Base-by-base conservation (phyloP, 2,329 filamentous ascomycete genomes). In the Neofusicoccum umdonicola region DNA sequence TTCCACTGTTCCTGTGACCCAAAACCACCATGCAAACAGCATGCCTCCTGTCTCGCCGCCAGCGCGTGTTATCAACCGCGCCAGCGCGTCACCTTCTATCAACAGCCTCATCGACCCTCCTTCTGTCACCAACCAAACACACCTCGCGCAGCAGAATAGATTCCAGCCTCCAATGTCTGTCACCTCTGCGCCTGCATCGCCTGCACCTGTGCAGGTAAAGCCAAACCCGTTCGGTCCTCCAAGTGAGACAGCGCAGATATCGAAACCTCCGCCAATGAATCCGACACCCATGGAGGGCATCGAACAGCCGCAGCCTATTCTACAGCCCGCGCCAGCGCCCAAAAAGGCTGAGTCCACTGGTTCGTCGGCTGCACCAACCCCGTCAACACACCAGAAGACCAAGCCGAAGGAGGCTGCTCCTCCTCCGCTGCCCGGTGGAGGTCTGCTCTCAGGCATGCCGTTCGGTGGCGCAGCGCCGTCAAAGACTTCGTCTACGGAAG, bases 51-150 rank as follows among this genome's bases (percentile, higher is more conserved):
- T 80, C 63, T 78, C 78, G n/a, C 79, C 81, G 7, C 82, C 80
- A 13, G 76, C 76, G 71, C 70, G 72, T 19, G 79, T 79, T 3
- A 72, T 85, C 62, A 89, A 90, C 77, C 87, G 90, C 63, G 90
- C 91, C n/a, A 94, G 91, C 74, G 90, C 90, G 44, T 97, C 94
- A 4, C 93, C 94, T 1, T 94, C 94, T 2, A 97, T 97, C 69
- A 90, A 92, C 5, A 96, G 92, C 77, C 84, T 97, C 65, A 91
- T 97, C 58, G 92, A 97, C 69, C 90, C 89, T 39, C 85, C 85
- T 2, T 76, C 71, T 62, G 73, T 76, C 70, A 72, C 69, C 72
- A 76, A 76, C 67, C 75, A 37, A 73, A 74, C 72, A 73, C 51
- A 66, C 58, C 52, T 67, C 27, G 62, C 67, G 17, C 56, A 61